These are phyloP conservation scores for Eragrostis nindensis DNA, from an alignment of 176 grass and related monocot genomes.

Conservation along the genomic window DNA sequence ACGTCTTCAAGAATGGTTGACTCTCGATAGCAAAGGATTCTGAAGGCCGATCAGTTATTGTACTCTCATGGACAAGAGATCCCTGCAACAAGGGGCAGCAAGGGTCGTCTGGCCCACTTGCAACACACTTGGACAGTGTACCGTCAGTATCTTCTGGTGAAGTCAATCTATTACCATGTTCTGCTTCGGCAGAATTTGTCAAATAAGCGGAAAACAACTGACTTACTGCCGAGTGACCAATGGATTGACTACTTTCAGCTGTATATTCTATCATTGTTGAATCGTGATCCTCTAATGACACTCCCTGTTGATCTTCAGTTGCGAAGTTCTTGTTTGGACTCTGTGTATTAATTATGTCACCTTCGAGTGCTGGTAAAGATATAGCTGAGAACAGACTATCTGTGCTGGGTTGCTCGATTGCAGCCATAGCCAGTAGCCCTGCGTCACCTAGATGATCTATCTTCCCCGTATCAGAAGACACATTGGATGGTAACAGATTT, in stretches of 20 bases:
- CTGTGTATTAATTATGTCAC: neutral
- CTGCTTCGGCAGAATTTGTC: neutral
- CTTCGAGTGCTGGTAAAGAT: neutral
- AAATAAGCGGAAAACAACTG: slow-evolving; percentile 2
- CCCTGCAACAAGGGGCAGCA: neutral
- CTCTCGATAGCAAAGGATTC: slow-evolving; percentile 4
- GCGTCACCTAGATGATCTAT: neutral
- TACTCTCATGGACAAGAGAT: slow-evolving; percentile 6
- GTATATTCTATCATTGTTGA: neutral
- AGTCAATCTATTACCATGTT: slow-evolving; percentile 7
- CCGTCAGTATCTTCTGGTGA: slow-evolving; percentile 11
- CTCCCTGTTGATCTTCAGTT: neutral
- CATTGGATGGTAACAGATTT: neutral
- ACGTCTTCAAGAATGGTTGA: slow-evolving; percentile 54
- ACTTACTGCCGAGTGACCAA: neutral
- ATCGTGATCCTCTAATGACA: neutral
- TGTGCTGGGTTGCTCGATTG: neutral
- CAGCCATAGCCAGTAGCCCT: neutral
- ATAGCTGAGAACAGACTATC: neutral
- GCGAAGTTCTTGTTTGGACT: neutral
- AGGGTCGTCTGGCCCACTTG: neutral
- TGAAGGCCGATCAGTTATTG: slow-evolving; percentile 17
- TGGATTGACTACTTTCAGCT: slow-evolving; percentile 16
- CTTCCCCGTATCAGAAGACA: neutral
- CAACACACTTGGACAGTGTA: slow-evolving; percentile 34